Percentiles rank a stretch among this genome's conserved stretches.
Conservation (phyloP, 768 basidiomycete genomes). For the Boletus rufocinnamomeus region DNA sequence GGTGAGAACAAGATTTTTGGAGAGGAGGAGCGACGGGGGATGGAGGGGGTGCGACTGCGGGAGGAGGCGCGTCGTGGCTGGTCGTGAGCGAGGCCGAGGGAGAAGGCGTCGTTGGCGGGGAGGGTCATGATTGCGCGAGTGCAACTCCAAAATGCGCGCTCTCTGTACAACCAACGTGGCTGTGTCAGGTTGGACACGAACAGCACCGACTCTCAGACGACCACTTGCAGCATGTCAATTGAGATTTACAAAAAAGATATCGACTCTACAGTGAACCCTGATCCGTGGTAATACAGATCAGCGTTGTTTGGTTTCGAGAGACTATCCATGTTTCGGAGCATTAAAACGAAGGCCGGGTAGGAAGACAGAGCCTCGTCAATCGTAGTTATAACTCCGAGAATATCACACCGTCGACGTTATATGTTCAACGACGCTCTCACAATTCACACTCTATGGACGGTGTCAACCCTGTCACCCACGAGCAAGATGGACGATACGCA, state of each 20-base stretch:
- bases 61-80: constrained; percentile 33
- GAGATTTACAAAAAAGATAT: constrained; percentile 12
- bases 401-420: not conserved
- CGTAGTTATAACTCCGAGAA: constrained; percentile 87
- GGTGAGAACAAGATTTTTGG: constrained; percentile 48
- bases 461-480: not conserved
- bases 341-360: constrained; percentile 83
- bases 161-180: constrained; percentile 7
- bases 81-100: constrained; percentile 39
- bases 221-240: too few relatives aligned
- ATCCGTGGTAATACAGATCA: constrained; percentile 21
- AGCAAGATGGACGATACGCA: not conserved
- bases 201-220: constrained; percentile 1
- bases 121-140: constrained; percentile 27
- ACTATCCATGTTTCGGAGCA: constrained; percentile 67
- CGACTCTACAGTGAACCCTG: constrained; percentile 38
- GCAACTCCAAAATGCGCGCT: not conserved
- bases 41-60: constrained; percentile 26
- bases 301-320: constrained; percentile 66
- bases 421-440: too few relatives aligned
- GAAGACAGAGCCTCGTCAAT: constrained; percentile 53
- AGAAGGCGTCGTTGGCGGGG: constrained; percentile 40
- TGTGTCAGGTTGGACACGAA: constrained; percentile 7
- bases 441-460: not conserved
- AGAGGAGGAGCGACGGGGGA: constrained; percentile 47